Evolutionary conservation across 2,329 filamentous ascomycete genomes (phyloP), one percentile per base, ranked within the genome.

Genomic region (Microdochium trichocladiopsis): DNA sequence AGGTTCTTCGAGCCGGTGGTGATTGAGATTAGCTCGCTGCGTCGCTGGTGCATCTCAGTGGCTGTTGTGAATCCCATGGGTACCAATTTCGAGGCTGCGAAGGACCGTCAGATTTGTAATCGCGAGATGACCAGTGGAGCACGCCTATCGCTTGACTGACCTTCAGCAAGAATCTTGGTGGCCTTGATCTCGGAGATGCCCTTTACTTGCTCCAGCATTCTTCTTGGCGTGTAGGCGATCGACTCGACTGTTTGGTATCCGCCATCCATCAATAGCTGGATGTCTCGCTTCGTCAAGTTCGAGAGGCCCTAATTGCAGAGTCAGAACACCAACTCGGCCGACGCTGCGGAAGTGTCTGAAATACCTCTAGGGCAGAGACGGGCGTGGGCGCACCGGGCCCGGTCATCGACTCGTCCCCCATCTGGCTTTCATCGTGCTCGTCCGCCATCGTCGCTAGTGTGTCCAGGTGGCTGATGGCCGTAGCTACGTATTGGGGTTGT

Each of bases 1-100:
- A 99, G 80, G 65, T 96, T 92, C 73, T 99, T 99, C 9, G 94
- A 97, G 53, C 95, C 94, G 2, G 94, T 99, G 3, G 94, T 96
- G 59, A 99, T 96, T 14, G 92, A 96, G 60, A 99, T 99, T 54
- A 99, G 82, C 71, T 97, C 94, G 69, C 91, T 96, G 69, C 95
- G 85, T 58, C 94, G 87, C 61, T 93, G 90, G 66, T 99, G 95
- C 92, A 99, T 99, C 72, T 99, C 95, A 0, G 94, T 99, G 3
- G 94, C 94, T 0, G 94, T 99, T 1, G 95, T 99, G 68, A 99
- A 99, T 43, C 94, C 94, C 92, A 99, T 96, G 0, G 94, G 94
- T 1, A 99, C 94, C 50, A 97, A 81, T 70, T 96, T 99, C 1
- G 91, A 92, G 25, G 93, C 93, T 95, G 60, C n/a, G 18, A 14